Evolutionary conservation across 2,329 filamentous ascomycete species (phyloP).

Genomic region (Claviceps monticola): DNA sequence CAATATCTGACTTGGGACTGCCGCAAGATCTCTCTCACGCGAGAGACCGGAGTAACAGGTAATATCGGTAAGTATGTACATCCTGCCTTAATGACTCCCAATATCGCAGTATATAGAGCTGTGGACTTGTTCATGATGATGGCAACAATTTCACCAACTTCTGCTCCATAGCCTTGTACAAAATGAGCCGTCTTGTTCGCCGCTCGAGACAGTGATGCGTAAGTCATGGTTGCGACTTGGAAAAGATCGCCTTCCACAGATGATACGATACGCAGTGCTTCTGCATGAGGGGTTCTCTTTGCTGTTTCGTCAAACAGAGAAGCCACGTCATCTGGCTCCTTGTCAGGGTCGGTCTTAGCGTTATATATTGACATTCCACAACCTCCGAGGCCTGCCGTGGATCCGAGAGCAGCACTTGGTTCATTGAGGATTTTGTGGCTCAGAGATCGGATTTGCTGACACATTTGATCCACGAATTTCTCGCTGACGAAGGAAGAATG

Average conservation of each 20-base stretch:
- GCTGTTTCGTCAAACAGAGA: constrained; percentile 37
- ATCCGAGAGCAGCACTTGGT: constrained; percentile 8
- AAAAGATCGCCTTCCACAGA: constrained; percentile 11
- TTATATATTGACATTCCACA: constrained; percentile 36
- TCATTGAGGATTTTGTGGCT: constrained; percentile 18
- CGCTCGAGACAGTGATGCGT: constrained; percentile 44
- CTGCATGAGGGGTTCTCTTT: constrained; percentile 29
- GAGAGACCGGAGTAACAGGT: constrained; percentile 51
- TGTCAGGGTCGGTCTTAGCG: constrained; percentile 13
- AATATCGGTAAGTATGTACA: constrained; percentile 70
- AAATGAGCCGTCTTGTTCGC: constrained; percentile 49
- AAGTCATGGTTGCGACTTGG: constrained; percentile 39
- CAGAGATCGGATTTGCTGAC: constrained; percentile 46
- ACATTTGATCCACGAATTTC: constrained; percentile 40
- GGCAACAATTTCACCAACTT: constrained; percentile 47
- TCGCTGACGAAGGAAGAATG: constrained; percentile 35
- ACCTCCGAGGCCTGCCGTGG: constrained; percentile 13
- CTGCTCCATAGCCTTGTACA: constrained; percentile 33
- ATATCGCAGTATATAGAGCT: constrained; percentile 57
- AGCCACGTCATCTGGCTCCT: constrained; percentile 3
- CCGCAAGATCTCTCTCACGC: constrained; percentile 46
- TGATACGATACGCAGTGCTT: constrained; percentile 52
- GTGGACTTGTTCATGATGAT: constrained; percentile 67
- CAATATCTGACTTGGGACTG: constrained; percentile 41
- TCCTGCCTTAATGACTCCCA: constrained; percentile 62